A percentile compares a stretch with the other conserved stretches of the same genome.
These are phyloP conservation scores for Acacia confusa DNA, from an alignment of 306 rosid genomes.

Conservation along the genomic window DNA sequence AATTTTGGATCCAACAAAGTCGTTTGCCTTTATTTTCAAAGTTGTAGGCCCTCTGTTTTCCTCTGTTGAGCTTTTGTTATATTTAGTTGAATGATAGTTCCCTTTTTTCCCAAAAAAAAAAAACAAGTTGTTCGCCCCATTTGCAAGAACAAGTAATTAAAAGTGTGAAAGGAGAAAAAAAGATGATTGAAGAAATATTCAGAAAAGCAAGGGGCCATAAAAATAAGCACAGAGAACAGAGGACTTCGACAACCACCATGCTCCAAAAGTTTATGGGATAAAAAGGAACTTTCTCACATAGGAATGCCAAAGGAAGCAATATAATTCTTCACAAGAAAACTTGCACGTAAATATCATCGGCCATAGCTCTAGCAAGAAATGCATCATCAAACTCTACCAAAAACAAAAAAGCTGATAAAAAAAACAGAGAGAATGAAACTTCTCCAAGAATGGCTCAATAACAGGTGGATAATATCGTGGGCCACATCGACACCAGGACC, in stretches of 20 bases:
- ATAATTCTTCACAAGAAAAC: slow-evolving; percentile 1
- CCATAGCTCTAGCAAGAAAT: slow-evolving; percentile 21
- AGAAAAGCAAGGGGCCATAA: too few species aligned
- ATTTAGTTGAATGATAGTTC: not conserved
- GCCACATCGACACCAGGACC: not conserved
- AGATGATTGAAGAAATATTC: too few species aligned
- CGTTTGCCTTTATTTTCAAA: not conserved
- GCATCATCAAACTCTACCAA: slow-evolving; percentile 22
- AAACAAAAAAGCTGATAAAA: not conserved
- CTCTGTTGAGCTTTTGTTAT: not conserved
- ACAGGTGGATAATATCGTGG: not conserved
- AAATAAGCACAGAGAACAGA: not conserved
- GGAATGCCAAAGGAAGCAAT: not conserved
- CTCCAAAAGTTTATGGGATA: not conserved
- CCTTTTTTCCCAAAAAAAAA: not conserved
- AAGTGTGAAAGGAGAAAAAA: too few species aligned
- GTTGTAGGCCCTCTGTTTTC: not conserved
- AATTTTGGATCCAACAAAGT: not conserved
- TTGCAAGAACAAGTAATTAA: too few species aligned
- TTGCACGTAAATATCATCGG: not conserved
- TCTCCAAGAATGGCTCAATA: slow-evolving; percentile 11
- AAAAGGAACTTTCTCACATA: not conserved
- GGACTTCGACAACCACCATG: not conserved
- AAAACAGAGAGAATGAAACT: not conserved
- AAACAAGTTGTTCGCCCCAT: not conserved